These are phyloP conservation scores for Lyophyllum semitale DNA, from an alignment of 768 basidiomycete genomes.

Conservation along the genomic window DNA sequence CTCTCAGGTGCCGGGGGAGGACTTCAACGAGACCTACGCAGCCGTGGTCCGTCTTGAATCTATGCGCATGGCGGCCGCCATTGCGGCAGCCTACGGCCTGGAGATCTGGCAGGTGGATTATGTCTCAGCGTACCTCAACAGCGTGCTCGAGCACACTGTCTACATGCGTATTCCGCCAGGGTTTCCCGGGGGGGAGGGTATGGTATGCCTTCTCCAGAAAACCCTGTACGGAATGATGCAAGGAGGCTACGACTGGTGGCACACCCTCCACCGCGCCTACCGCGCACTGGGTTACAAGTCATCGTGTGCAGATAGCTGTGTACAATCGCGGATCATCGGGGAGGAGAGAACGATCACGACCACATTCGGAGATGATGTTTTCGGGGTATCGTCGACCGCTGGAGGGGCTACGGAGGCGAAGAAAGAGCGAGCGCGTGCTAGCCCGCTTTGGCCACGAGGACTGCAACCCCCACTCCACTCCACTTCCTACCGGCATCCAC, in stretches of 20 bases:
- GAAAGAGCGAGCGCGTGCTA: slow-evolving; percentile 6
- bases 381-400: slow-evolving; percentile 12
- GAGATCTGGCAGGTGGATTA: no score
- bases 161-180: no score
- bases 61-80: no score
- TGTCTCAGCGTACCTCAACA: no score
- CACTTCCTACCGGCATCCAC: slow-evolving; percentile 28
- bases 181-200: no score
- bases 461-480: neutral
- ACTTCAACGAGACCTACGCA: no score
- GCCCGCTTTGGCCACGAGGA: neutral
- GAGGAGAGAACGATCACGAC: slow-evolving; percentile 14
- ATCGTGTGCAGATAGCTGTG: slow-evolving; percentile 19
- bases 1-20: no score
- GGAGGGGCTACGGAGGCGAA: slow-evolving; percentile 9
- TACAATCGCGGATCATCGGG: slow-evolving; percentile 4
- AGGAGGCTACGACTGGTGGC: slow-evolving; percentile 20
- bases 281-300: slow-evolving; percentile 10
- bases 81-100: no score
- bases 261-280: slow-evolving; percentile 5
- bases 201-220: no score
- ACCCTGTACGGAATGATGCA: no score
- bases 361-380: slow-evolving; percentile 19
- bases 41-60: slow-evolving; percentile 15
- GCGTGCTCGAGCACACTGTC: no score